Percentiles rank a stretch among this genome's conserved stretches.
Conservation (phyloP, 129 eudicot species). For the Scalesia atractyloides region DNA sequence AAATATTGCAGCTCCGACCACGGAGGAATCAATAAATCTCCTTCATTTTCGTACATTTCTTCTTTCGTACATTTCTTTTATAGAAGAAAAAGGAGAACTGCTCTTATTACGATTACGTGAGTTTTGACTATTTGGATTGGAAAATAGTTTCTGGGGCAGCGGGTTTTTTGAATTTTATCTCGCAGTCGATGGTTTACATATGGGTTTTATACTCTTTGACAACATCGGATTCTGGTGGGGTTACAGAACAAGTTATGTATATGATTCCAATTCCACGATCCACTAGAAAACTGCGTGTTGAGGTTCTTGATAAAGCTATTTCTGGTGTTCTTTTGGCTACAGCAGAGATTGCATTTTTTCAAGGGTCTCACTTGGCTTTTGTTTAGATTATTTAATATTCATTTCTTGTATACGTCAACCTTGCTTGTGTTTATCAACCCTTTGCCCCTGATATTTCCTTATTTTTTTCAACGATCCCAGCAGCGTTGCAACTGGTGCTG, state of each 20-base stretch:
- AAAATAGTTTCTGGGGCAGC: constrained; percentile 93
- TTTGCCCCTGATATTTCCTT: constrained; percentile 76
- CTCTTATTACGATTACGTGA: too few relatives aligned
- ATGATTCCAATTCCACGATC: constrained; percentile 71
- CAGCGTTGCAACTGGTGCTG: constrained; percentile 68
- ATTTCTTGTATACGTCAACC: constrained; percentile 86
- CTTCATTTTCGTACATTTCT: too few relatives aligned
- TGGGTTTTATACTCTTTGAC: constrained; percentile 89
- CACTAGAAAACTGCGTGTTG: constrained; percentile 73
- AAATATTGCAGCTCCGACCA: too few relatives aligned
- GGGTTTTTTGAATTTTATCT: constrained; percentile 67
- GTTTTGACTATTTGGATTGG: too few relatives aligned
- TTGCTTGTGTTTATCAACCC: constrained; percentile 79
- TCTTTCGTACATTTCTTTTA: too few relatives aligned
- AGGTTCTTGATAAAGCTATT: constrained; percentile 86
- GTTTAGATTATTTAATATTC: constrained; percentile 75
- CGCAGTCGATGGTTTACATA: constrained; percentile 78
- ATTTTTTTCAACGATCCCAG: constrained; percentile 79
- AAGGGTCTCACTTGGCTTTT: constrained; percentile 95
- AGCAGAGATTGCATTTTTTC: constrained; percentile 81
- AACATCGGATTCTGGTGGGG: constrained; percentile 96
- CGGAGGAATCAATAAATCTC: too few relatives aligned
- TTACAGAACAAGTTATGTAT: constrained; percentile 82
- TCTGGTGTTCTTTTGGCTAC: constrained; percentile 88
- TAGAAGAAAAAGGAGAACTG: too few relatives aligned